These are phyloP conservation scores for Aureobasidium zeae DNA, from an alignment of 2,329 filamentous ascomycete genomes.

Conservation along the genomic window DNA sequence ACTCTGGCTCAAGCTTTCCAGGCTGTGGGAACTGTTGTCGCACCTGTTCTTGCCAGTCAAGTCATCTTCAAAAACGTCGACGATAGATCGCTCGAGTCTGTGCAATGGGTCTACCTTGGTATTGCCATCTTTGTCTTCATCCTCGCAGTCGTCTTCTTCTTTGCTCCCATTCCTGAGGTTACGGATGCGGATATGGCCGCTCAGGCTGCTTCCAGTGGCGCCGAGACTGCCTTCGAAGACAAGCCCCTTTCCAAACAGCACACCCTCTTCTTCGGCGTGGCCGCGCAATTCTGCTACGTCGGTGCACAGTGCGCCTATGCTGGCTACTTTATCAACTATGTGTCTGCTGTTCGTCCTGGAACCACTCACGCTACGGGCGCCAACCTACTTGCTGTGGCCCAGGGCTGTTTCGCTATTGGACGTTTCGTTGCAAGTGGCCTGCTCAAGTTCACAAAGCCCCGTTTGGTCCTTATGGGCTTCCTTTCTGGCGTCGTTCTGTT, in stretches of 20 bases:
- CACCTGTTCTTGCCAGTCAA: slow-evolving; percentile 50
- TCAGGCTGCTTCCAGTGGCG: slow-evolving; percentile 32
- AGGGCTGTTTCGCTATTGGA: slow-evolving; percentile 55
- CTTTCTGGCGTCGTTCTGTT: slow-evolving; percentile 42
- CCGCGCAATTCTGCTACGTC: slow-evolving; percentile 72
- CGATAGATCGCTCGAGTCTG: slow-evolving; percentile 45
- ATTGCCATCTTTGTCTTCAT: slow-evolving; percentile 52
- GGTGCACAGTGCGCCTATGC: slow-evolving; percentile 57
- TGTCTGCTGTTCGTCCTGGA: slow-evolving; percentile 48
- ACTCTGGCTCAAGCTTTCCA: slow-evolving; percentile 52
- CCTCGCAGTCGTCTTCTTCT: slow-evolving; percentile 50
- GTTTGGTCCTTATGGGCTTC: slow-evolving; percentile 63
- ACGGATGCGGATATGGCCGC: slow-evolving; percentile 54
- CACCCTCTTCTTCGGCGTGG: slow-evolving; percentile 64
- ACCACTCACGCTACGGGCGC: slow-evolving; percentile 50
- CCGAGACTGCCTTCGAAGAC: slow-evolving; percentile 27
- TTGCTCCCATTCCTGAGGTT: slow-evolving; percentile 46
- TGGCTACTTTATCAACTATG: slow-evolving; percentile 43
- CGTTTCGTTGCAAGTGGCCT: slow-evolving; percentile 59
- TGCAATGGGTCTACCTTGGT: slow-evolving; percentile 57
- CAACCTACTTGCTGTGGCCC: slow-evolving; percentile 63
- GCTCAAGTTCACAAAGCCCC: slow-evolving; percentile 58
- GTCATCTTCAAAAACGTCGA: slow-evolving; percentile 52
- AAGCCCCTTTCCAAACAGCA: slow-evolving; percentile 53
- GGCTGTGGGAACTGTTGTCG: slow-evolving; percentile 49